Base-by-base conservation (phyloP, 108 stramenopile species). In the Cyclostephanos tholiformis region DNA sequence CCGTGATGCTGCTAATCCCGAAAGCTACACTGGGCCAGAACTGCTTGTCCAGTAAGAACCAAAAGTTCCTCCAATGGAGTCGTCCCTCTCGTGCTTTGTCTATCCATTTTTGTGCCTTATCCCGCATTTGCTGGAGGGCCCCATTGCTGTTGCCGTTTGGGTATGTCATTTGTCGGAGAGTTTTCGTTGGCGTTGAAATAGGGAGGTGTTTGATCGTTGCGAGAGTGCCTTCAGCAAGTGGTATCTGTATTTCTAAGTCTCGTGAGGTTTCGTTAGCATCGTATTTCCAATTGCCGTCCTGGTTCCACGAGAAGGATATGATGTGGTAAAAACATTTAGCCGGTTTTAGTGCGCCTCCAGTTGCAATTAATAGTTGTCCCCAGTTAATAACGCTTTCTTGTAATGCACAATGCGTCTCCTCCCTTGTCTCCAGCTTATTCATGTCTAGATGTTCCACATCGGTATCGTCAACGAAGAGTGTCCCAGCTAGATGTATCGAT, bases 11-110 rank as follows among this genome's bases (percentile, higher is more conserved):
- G 16, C 71, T 13, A 9, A 71, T 17, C 3, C 76, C 76, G 44
- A 64, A 77, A 0, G 46, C 44, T 4, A 77, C 41, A 7, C 30
- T 29, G 6, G 61, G 61, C 67, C 76, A 76, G 12, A 76, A 41
- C 27, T 69, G 67, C 11, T 25, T 8, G 7, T 59, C 59, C 32
- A 58, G 11, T 2, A 43, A 23, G 27, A 65, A 65, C 48, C 62
- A 63, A 12, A 75, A 22, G 11, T 43, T n/a, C 0, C 65, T 27
- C 17, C 64, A 16, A 30, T 23, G 16, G 60, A 76, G 48, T 10
- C 52, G 8, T 4, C 67, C 57, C 2, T 32, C 53, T 26, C 44
- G 29, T 3, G 50, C 63, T 20, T 63, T 43, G 12, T 69, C 41
- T 0, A 76, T 50, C 76, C 76, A 76, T 17, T 38, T 67, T 0